Evolutionary conservation across 352 stramenopile species (phyloP), one percentile per base, ranked within the genome.

Genomic region (Pythium grandisporangium): DNA sequence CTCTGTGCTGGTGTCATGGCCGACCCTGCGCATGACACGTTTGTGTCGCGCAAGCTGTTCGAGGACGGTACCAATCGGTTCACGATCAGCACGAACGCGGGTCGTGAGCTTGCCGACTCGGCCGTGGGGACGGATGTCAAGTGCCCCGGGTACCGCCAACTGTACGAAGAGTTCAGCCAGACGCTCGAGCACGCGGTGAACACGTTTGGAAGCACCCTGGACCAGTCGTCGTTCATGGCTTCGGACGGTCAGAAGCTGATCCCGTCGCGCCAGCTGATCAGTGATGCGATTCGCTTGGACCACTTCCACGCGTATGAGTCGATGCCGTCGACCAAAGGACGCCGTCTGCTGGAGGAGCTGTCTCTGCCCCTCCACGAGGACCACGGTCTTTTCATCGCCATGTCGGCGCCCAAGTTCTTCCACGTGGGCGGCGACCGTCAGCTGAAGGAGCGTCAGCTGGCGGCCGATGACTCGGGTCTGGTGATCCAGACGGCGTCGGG

Each of bases 291-390:
- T 20, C 59, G 60, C 16, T 48, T 85, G 4, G 70, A 85, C 24
- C 69, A 85, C 45, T 83, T 85, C 44, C 72, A 85, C 40, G 55
- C 69, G 19, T 85, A 85, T 45, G 24, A 37, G 16, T 23, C 40
- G 5, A 22, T 34, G 6, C 14, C 34, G n/a, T 34, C 34, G 1
- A 11, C 6, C 12, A 34, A 27, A 14, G 42, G 44, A 5, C 26
- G 30, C 23, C 35, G 45, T 5, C 47, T 55, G 14, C 13, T 46
- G 20, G 22, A 42, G 23, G 55, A 66, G 19, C 49, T 79, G 44
- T 84, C 71, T 23, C 60, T 84, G 20, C 42, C 40, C 13, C 56
- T 77, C 39, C 71, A 84, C 37, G 66, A 75, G 47, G 71, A 84
- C 50, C 51, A 75, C 39, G 68, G 71, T 3, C 39, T 79, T 23